Evolutionary conservation across 1,139 yeast species (phyloP).

Genomic region (Taiozyma sp.): DNA sequence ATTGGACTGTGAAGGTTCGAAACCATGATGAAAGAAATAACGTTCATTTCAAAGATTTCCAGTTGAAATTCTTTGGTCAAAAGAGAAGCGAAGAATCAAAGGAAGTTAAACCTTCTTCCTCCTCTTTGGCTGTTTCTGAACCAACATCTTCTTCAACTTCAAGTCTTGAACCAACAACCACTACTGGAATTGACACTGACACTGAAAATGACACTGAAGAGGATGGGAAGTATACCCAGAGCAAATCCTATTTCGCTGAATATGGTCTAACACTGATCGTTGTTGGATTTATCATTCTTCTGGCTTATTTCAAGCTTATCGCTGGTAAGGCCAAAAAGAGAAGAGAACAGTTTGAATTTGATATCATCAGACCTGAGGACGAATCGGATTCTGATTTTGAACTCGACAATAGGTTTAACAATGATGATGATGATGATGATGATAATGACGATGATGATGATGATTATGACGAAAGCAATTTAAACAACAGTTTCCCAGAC

Average conservation of each 20-base stretch:
- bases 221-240: constrained; percentile 33
- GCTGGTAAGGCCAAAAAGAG: constrained; percentile 46
- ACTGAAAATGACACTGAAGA: constrained; percentile 9
- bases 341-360: constrained; percentile 73
- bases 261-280: constrained; percentile 57
- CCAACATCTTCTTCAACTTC: constrained; percentile 4
- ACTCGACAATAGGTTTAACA: constrained; percentile 13
- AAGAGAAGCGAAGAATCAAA: constrained; percentile 33
- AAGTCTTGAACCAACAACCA: constrained; percentile 2
- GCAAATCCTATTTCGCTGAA: constrained; percentile 42
- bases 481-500: constrained; percentile 2
- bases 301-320: constrained; percentile 45
- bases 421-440: constrained; percentile 6
- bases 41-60: constrained; percentile 64
- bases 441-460: not conserved
- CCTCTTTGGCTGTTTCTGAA: constrained; percentile 1
- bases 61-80: constrained; percentile 75
- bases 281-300: constrained; percentile 50
- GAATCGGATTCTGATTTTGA: constrained; percentile 30
- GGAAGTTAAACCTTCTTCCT: constrained; percentile 1
- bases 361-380: constrained; percentile 71
- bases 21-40: constrained; percentile 35
- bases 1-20: constrained; percentile 70
- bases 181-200: not conserved
- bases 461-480: not conserved